Conservation (phyloP, 75 land plant species). For the Pinus tabuliformis region DNA sequence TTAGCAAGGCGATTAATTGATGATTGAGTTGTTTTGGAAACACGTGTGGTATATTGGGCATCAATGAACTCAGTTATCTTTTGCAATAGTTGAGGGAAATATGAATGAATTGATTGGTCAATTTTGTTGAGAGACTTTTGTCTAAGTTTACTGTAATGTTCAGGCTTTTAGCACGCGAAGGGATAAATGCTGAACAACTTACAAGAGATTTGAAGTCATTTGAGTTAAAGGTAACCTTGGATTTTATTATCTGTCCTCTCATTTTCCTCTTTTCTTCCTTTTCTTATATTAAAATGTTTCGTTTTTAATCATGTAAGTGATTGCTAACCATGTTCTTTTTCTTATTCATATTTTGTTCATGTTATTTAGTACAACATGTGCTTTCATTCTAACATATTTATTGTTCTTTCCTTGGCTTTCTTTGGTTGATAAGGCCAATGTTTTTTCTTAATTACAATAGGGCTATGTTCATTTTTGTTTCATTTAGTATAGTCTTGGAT, state of each 20-base stretch:
- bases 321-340: background rate
- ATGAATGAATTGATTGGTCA: background rate
- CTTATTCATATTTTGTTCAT: background rate
- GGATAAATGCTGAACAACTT: slow-evolving; percentile 98
- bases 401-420: too few relatives aligned
- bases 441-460: too few relatives aligned
- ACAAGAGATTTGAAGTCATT: slow-evolving; percentile 94
- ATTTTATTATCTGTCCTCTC: background rate
- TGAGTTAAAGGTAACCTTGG: slow-evolving; percentile 74
- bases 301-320: background rate
- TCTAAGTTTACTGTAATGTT: slow-evolving; percentile 3
- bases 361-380: too few relatives aligned
- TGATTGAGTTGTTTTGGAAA: background rate
- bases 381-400: too few relatives aligned
- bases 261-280: background rate
- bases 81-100: background rate
- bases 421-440: too few relatives aligned
- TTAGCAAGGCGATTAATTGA: background rate
- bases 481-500: too few relatives aligned
- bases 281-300: background rate
- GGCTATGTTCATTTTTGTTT: too few relatives aligned
- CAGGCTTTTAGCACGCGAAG: slow-evolving; percentile 94
- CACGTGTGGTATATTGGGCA: background rate
- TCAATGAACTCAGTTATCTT: background rate
- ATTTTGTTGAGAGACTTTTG: background rate